Evolutionary conservation across 306 rosid species (phyloP).

Genomic region (Betula pendula): DNA sequence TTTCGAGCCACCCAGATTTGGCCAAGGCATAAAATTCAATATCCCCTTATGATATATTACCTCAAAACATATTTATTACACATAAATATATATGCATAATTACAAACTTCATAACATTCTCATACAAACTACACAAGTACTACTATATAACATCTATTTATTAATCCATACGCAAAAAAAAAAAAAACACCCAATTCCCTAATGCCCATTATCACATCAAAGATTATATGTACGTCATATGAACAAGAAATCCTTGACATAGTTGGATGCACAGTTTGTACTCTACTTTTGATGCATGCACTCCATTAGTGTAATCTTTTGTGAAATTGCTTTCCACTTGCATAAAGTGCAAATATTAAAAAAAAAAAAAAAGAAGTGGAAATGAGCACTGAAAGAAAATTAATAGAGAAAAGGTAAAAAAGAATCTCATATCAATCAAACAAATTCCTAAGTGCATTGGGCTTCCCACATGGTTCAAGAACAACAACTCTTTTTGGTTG

Average conservation of each 20-base stretch:
- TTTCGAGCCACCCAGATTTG: too few relatives aligned
- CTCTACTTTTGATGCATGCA: constrained; percentile 58
- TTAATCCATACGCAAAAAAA: not conserved
- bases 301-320: constrained; percentile 35
- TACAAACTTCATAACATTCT: constrained; percentile 1
- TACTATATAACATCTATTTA: not conserved
- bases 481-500: constrained; percentile 52
- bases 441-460: constrained; percentile 80
- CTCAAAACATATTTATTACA: not conserved
- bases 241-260: not conserved
- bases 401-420: not conserved
- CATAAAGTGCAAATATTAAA: constrained; percentile 61
- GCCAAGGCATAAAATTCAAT: too few relatives aligned
- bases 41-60: too few relatives aligned
- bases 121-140: not conserved
- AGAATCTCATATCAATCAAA: constrained; percentile 54
- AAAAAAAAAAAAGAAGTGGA: constrained; percentile 36
- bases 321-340: constrained; percentile 22
- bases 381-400: constrained; percentile 21
- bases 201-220: not conserved
- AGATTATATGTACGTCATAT: constrained; percentile 5
- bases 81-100: not conserved
- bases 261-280: constrained; percentile 22
- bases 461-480: constrained; percentile 64
- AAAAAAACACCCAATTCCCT: not conserved